Evolutionary conservation across 2,329 filamentous ascomycete species (phyloP).

Genomic region (Cladophialophora exuberans): DNA sequence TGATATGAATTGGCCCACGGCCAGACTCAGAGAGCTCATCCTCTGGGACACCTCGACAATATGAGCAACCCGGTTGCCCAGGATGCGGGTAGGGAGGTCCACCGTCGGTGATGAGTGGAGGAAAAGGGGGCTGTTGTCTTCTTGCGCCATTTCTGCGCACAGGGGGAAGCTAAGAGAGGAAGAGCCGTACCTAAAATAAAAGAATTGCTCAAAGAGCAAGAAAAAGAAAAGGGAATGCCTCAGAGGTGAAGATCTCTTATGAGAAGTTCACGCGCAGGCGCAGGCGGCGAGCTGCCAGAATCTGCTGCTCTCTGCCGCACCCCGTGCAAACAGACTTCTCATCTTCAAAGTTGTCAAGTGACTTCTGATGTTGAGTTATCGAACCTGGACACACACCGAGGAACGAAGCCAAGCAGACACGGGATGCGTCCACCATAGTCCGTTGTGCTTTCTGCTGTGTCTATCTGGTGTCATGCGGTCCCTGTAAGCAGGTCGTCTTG

Average conservation of each 20-base stretch:
- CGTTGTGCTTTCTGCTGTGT: too few species aligned
- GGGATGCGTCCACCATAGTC: too few species aligned
- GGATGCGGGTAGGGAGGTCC: neutral
- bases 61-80: slow-evolving; percentile 34
- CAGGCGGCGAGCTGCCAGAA: neutral
- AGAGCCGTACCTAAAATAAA: too few species aligned
- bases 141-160: neutral
- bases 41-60: slow-evolving; percentile 36
- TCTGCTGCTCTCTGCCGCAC: slow-evolving; percentile 1
- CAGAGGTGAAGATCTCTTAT: neutral
- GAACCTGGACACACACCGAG: too few species aligned
- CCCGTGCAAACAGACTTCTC: too few species aligned
- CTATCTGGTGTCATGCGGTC: too few species aligned
- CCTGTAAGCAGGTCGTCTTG: too few species aligned
- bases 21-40: slow-evolving; percentile 35
- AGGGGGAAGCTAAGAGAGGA: too few species aligned
- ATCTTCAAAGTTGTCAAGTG: too few species aligned
- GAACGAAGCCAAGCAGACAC: neutral
- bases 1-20: slow-evolving; percentile 38
- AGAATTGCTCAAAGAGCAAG: too few species aligned
- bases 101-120: slow-evolving; percentile 20
- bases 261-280: neutral
- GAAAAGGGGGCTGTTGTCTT: slow-evolving; percentile 17
- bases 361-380: too few species aligned
- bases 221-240: neutral